Base-by-base conservation (phyloP, 768 basidiomycete genomes). In the Trametes sanguinea region DNA sequence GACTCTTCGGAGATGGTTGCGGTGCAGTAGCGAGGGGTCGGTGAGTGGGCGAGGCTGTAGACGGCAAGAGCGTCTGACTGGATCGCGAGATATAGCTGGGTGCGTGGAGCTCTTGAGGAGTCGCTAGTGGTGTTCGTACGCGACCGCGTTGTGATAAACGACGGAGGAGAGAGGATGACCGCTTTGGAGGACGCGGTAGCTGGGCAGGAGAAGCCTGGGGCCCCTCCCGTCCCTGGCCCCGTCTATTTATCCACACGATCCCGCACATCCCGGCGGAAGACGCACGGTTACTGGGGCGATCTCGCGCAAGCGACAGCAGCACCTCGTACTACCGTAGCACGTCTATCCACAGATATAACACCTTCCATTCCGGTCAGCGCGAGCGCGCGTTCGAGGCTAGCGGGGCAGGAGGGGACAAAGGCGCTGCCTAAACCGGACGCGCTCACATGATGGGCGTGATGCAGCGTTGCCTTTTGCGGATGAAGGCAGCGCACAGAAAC, bases 171-270 rank as follows among this genome's bases (percentile, higher is more conserved):
- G 27, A 13, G 39, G 6, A 7, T 14, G 27, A 7, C n/a, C 42
- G 42, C 42, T 45, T 37, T 57, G 43, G 42, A 37, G 4, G 46
- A 29, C 35, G 10, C 27, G 54, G 51, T 10, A 22, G 45, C 16
- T 48, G 44, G 62, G 52, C 46, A 60, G 43, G 50, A 55, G 52
- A 60, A 64, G 63, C 63, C 55, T 64, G 58, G 48, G 58, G 29
- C 22, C 16, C 5, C 6, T 17, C 45, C 32, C 22, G 42, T n/a
- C 56, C 56, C 39, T 33, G 54, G n/a, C 30, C 16, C 14, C 51
- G 52, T 30, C 54, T 54, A 52, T 64, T 64, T 64, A 64, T 64
- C 51, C 44, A 37, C 45, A n/a, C 17, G 14, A 32, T 14, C 4
- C 22, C 29, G 32, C 27, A 11, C 7, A 43, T 16, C 33, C 48